Base-by-base conservation (phyloP, 805 yeast species). In the Saccharomycopsis sp. region DNA sequence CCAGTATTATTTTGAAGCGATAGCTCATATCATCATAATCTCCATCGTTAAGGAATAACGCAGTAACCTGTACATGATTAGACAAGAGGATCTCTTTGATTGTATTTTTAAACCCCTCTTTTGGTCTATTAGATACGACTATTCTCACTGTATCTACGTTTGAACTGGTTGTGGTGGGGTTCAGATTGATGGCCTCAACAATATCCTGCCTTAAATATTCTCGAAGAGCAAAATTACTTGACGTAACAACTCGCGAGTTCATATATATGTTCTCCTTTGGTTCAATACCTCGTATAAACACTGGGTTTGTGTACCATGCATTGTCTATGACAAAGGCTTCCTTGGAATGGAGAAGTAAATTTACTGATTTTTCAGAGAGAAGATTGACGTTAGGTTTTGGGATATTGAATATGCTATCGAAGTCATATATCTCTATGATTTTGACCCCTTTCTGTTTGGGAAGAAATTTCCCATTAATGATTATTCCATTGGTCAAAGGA, bases 161-260 rank as follows among this genome's bases (percentile, higher is more conserved):
- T 19, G 49, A 19, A 12, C 22, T n/a, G 5, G 49, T 44, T 8
- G 22, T 19, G 12, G 19, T 44, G 8, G 22, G 8, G 22, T 44
- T 17, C 19, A 19, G 12, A 44, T 44, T 44, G 22, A 44, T 17
- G 7, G 22, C 22, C 3, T 19, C 19, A 44, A 44, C 22, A 7
- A 44, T 12, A 44, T 44, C 49, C 19, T 44, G 22, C 22, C 49
- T 8, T 17, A 44, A 44, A 44, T 44, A 55, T 34, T 42, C n/a
- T 8, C 38, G 17, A 20, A 23, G 7, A 12, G 54, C 22, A 2
- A 51, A 19, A 47, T 44, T 20, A 59, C 29, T 44, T 53, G 55
- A 41, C 54, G 56, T 35, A 55, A 51, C 50, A 59, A 50, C 53
- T 47, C 34, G 20, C 23, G 29, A 53, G 24, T 24, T 24, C 24